Base-by-base conservation (phyloP, 345 rosid species). In the Gossypium stocksii region DNA sequence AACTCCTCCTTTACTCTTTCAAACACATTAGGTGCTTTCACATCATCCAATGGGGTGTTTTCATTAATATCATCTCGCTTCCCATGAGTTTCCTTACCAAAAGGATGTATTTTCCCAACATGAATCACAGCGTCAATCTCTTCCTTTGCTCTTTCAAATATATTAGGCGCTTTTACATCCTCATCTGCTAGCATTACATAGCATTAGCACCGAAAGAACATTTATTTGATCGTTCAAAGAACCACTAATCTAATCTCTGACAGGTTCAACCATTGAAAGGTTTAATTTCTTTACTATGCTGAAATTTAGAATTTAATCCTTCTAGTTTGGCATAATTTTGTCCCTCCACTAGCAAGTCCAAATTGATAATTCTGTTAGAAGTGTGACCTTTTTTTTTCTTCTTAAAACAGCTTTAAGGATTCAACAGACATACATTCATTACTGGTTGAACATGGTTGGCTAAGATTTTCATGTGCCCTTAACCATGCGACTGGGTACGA, bases 1-100 rank as follows among this genome's bases (percentile, higher is more conserved):
- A 86, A 77, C 85, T 89, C 93, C 66, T 90, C 92, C 84, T 87
- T 85, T 0, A 85, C 90, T 81, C 88, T 71, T 63, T 87, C 88
- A 12, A 87, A 84, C 81, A 91, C 70, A 72, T 84, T 86, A 25
- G 91, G 93, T 0, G 93, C 91, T 78, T 86, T 85, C 9, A 85
- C 88, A 49, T 83, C 84, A 9, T 66, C 61, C 64, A 78, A 9
- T 11, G 76, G 76, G 25, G 86, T 86, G 25, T 51, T 81, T 75
- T 78, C 87, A 67, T 85, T 85, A 12, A 85, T 79, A 29, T 83
- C 90, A 25, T 58, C 27, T 19, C 75, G 72, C 76, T 15, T 51
- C 54, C 85, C 86, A 80, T 82, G 84, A 15, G 84, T 84, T 76
- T 84, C 86, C 62, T 82, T 82, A 43, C 75, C 77, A 79, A 82